Percentiles rank a stretch among this genome's conserved stretches.
These are phyloP conservation scores for Discostella pseudostelligera DNA, from an alignment of 108 stramenopile genomes.

Conservation along the genomic window DNA sequence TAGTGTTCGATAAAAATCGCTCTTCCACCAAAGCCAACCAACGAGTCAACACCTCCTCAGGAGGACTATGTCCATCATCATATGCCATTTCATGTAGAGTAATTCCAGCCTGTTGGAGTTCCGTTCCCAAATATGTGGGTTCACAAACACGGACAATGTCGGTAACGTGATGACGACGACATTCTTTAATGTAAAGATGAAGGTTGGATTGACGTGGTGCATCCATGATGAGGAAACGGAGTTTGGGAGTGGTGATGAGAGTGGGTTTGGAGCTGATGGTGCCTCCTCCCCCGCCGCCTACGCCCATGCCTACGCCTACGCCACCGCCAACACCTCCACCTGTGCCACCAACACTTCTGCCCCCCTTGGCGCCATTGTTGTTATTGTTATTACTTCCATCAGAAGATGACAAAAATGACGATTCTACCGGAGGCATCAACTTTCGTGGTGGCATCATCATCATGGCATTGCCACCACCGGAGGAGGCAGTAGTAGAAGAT, in stretches of 20 bases:
- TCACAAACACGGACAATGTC: slow-evolving; percentile 94
- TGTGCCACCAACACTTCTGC: neutral
- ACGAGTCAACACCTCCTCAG: slow-evolving; percentile 72
- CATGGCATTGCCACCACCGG: neutral
- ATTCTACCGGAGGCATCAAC: neutral
- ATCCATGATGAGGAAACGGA: slow-evolving; percentile 97
- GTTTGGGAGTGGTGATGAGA: slow-evolving; percentile 47
- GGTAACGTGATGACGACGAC: slow-evolving; percentile 87
- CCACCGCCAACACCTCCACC: neutral
- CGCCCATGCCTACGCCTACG: neutral
- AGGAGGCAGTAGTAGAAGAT: neutral
- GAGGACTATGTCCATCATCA: slow-evolving; percentile 89
- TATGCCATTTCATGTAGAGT: slow-evolving; percentile 92
- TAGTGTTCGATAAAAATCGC: slow-evolving; percentile 58
- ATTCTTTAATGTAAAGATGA: slow-evolving; percentile 91
- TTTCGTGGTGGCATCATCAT: no score
- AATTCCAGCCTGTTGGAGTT: slow-evolving; percentile 87
- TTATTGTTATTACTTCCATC: slow-evolving; percentile 33
- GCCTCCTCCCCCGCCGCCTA: neutral
- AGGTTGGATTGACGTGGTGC: slow-evolving; percentile 94
- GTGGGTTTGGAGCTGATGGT: slow-evolving; percentile 68
- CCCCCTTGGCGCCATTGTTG: slow-evolving; percentile 18
- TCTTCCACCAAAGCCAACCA: slow-evolving; percentile 90
- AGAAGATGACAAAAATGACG: neutral
- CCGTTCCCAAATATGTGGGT: slow-evolving; percentile 82